These are phyloP conservation scores for Geotrichum cucujoidarum DNA, from an alignment of 1,139 yeast genomes.

Conservation along the genomic window DNA sequence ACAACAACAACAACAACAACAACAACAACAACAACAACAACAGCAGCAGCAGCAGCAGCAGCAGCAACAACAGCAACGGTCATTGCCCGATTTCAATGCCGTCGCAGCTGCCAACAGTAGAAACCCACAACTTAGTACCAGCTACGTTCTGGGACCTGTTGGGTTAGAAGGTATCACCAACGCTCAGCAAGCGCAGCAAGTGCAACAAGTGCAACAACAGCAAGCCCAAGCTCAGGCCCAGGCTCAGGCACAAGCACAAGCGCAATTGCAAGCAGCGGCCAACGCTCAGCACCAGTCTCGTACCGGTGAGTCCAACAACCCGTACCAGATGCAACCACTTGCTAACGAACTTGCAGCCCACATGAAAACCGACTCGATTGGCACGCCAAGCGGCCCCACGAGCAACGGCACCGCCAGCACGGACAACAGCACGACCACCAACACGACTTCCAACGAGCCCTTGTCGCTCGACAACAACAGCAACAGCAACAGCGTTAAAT, in stretches of 20 bases:
- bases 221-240: not conserved
- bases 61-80: not conserved
- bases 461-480: too few relatives aligned
- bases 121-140: slow-evolving; percentile 1
- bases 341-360: too few relatives aligned
- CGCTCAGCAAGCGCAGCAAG: not conserved
- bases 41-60: not conserved
- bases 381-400: not conserved
- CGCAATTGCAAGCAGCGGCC: too few relatives aligned
- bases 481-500: too few relatives aligned
- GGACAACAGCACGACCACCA: slow-evolving; percentile 2
- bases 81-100: not conserved
- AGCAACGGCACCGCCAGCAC: slow-evolving; percentile 15
- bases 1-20: slow-evolving; percentile 17
- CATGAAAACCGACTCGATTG: too few relatives aligned
- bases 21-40: slow-evolving; percentile 3
- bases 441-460: not conserved
- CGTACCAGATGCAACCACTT: too few relatives aligned
- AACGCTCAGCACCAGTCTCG: too few relatives aligned
- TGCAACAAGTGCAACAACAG: not conserved
- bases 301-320: too few relatives aligned
- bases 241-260: not conserved
- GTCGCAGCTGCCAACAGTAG: not conserved
- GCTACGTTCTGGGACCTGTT: not conserved
- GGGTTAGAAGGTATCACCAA: not conserved